Base-by-base conservation (phyloP, 805 yeast species). In the Yarrowia yakushimensis region DNA sequence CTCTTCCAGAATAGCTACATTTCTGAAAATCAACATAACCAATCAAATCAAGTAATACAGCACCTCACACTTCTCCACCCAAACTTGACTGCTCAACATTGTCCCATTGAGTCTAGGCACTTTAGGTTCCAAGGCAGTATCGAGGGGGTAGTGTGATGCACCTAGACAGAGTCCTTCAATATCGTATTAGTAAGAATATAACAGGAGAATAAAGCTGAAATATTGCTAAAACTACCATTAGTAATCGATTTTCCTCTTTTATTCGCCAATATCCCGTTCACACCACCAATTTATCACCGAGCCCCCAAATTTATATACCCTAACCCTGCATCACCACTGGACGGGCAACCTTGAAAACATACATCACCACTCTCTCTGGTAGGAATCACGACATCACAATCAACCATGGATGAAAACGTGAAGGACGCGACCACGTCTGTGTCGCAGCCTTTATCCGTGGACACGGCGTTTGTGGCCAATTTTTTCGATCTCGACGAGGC, bases 301-400 rank as follows among this genome's bases (percentile, higher is more conserved):
- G 27, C 31, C 20, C 23, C 41, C 13, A 22, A 9, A 2, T 12
- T 25, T n/a, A 10, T 23, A 23, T 13, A 18, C 52, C 39, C 55
- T 23, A 48, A 52, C 59, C 59, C 59, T 52, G 17, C 18, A 22
- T 25, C 59, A 20, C 36, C 59, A 52, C 30, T 20, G n/a, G 13
- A n/a, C n/a, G 31, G 59, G 55, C 55, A 48, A 48, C 30, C 39
- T 48, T 31, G 55, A 48, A 48, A 48, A 48, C 55, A 31, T 33
- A 4, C 43, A 52, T 22, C 42, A 25, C 41, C 22, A 20, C 39
- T 31, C 8, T 7, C 27, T 25, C 27, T 4, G 8, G 10, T 5
- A 17, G 6, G 34, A 25, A 13, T 11, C 57, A 33, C 57, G 27
- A 23, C 45, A 30, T 33, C 20, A 15, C 18, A 22, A 30, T 33